These are phyloP conservation scores for Filosporella fistucella DNA, from an alignment of 495 filamentous ascomycete species.

Conservation along the genomic window DNA sequence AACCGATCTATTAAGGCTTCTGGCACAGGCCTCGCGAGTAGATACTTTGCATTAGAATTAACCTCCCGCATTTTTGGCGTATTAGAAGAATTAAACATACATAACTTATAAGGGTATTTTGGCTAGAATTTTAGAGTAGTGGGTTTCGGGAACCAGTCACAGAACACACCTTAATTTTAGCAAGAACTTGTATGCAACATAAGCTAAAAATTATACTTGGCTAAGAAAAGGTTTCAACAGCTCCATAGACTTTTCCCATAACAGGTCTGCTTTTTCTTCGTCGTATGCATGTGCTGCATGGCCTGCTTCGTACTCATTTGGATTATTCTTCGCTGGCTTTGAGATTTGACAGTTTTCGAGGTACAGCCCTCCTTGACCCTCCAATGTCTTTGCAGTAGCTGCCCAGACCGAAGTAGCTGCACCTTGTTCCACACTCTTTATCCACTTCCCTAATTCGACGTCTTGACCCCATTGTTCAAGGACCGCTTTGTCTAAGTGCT, in stretches of 20 bases:
- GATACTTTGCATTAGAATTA: too few species aligned
- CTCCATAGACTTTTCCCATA: conserved; percentile 6
- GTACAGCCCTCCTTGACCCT: conserved; percentile 39
- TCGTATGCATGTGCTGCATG: conserved; percentile 1
- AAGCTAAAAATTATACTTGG: too few species aligned
- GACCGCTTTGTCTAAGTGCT: neutral
- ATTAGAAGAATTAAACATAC: too few species aligned
- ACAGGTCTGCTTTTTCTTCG: neutral
- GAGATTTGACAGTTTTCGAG: conserved; percentile 23
- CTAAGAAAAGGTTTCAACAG: too few species aligned
- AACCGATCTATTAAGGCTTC: too few species aligned
- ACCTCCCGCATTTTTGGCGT: too few species aligned
- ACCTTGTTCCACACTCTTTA: conserved; percentile 32
- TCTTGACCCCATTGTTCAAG: conserved; percentile 6
- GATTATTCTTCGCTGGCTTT: neutral
- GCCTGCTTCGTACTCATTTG: neutral
- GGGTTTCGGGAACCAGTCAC: too few species aligned
- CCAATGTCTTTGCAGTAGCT: conserved; percentile 28
- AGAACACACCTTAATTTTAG: too few species aligned
- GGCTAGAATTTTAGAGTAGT: too few species aligned
- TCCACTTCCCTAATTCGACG: conserved; percentile 13
- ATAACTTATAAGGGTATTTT: too few species aligned
- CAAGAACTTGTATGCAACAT: too few species aligned
- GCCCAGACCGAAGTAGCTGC: conserved; percentile 42
- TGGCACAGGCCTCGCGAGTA: too few species aligned